Conservation (phyloP, 176 grass and related monocot genomes). For the Pharus latifolius region DNA sequence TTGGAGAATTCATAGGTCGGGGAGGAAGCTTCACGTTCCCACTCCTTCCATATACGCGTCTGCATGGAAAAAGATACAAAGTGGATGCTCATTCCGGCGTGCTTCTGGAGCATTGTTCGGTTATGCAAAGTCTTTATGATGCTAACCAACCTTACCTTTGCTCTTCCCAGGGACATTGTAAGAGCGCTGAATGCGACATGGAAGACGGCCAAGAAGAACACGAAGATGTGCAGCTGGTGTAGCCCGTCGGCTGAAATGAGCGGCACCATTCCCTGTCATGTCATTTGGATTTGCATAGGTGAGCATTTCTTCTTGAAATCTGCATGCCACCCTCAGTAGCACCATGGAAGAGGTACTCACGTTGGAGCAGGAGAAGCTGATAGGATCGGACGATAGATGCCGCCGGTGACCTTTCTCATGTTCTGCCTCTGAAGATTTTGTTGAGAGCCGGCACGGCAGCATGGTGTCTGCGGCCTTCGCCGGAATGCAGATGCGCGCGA, state of each 20-base stretch:
- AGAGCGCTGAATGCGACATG: slow-evolving; percentile 66
- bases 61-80: slow-evolving; percentile 23
- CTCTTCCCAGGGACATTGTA: slow-evolving; percentile 69
- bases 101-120: too few species aligned
- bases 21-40: slow-evolving; percentile 70
- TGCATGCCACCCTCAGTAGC: neutral
- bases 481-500: slow-evolving; percentile 72
- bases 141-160: slow-evolving; percentile 49
- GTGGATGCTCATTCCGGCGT: too few species aligned
- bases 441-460: slow-evolving; percentile 46
- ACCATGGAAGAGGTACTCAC: slow-evolving; percentile 38
- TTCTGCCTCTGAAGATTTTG: neutral
- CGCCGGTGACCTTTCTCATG: slow-evolving; percentile 11
- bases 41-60: slow-evolving; percentile 80
- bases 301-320: neutral
- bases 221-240: slow-evolving; percentile 79
- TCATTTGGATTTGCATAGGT: neutral
- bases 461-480: slow-evolving; percentile 54
- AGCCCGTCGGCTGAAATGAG: slow-evolving; percentile 58
- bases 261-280: slow-evolving; percentile 60
- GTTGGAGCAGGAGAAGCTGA: slow-evolving; percentile 13
- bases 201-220: slow-evolving; percentile 87
- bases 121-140: too few species aligned
- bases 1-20: slow-evolving; percentile 43
- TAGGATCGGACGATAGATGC: slow-evolving; percentile 28